Evolutionary conservation across 2,329 filamentous ascomycete genomes (phyloP).

Genomic region (Aureobasidium lini): DNA sequence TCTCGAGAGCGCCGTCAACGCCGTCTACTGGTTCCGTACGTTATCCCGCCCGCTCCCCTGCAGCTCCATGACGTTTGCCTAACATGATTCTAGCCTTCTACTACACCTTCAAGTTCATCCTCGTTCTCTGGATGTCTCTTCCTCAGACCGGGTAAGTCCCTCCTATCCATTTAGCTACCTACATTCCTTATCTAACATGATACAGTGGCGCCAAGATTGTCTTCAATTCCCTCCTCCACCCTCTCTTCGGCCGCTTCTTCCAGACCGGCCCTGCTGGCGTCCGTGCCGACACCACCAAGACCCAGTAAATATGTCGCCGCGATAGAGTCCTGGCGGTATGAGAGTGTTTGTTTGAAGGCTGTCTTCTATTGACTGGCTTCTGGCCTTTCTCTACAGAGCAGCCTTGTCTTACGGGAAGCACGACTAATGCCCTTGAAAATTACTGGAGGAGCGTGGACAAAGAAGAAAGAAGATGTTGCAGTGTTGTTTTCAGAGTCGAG

Average conservation of each 20-base stretch:
- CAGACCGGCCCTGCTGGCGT: conserved; percentile 65
- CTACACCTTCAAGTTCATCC: conserved; percentile 98
- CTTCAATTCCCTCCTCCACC: conserved; percentile 92
- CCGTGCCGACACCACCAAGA: conserved; percentile 57
- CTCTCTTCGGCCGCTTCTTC: conserved; percentile 92
- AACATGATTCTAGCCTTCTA: conserved; percentile 63
- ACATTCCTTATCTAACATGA: conserved; percentile 19
- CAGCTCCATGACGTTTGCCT: conserved; percentile 13
- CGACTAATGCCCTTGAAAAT: conserved; percentile 10
- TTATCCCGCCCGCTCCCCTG: conserved; percentile 14
- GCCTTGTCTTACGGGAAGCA: conserved; percentile 10
- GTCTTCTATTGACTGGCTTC: neutral
- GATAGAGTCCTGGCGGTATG: neutral
- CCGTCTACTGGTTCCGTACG: conserved; percentile 78
- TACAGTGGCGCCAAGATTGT: conserved; percentile 84
- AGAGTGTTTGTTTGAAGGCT: neutral
- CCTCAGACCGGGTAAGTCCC: conserved; percentile 79
- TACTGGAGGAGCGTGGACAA: neutral
- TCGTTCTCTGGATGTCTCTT: conserved; percentile 95
- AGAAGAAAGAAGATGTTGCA: neutral
- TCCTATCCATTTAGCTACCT: conserved; percentile 14
- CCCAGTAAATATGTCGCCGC: conserved; percentile 21
- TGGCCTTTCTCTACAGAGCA: neutral
- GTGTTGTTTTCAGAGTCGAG: neutral
- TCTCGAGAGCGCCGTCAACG: conserved; percentile 72